These are phyloP conservation scores for Lumnitzera racemosa DNA, from an alignment of 345 rosid species.

Conservation along the genomic window DNA sequence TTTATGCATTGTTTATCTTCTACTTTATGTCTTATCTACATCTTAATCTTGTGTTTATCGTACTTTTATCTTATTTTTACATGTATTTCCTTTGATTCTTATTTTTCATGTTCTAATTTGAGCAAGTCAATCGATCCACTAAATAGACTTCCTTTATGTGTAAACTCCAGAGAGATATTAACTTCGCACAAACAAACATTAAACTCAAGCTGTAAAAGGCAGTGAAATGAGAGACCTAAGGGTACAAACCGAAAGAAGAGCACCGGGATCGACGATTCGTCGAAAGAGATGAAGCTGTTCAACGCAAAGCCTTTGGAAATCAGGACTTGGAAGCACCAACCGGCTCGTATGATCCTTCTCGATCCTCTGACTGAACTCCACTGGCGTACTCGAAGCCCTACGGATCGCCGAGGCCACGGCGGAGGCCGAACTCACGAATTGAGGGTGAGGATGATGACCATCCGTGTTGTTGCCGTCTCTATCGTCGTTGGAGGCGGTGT, in stretches of 20 bases:
- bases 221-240: background rate
- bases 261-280: constrained; percentile 58
- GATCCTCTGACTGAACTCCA: constrained; percentile 59
- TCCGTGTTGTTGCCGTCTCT: background rate
- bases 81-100: too few species aligned
- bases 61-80: too few species aligned
- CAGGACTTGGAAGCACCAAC: constrained; percentile 67
- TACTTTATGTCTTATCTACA: too few species aligned
- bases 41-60: too few species aligned
- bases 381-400: constrained; percentile 53
- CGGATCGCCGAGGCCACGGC: constrained; percentile 74
- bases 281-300: constrained; percentile 82
- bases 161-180: too few species aligned
- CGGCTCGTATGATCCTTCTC: constrained; percentile 47
- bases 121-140: too few species aligned
- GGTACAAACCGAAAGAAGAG: constrained; percentile 57
- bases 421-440: constrained; percentile 56
- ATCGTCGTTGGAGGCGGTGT: constrained; percentile 29
- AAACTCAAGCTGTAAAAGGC: too few species aligned
- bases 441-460: background rate
- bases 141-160: too few species aligned
- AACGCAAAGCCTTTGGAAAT: constrained; percentile 70
- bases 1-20: too few species aligned
- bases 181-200: too few species aligned
- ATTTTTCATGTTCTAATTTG: too few species aligned